These are phyloP conservation scores for Beauveria sp. DNA, from an alignment of 2,329 filamentous ascomycete genomes.

Conservation along the genomic window DNA sequence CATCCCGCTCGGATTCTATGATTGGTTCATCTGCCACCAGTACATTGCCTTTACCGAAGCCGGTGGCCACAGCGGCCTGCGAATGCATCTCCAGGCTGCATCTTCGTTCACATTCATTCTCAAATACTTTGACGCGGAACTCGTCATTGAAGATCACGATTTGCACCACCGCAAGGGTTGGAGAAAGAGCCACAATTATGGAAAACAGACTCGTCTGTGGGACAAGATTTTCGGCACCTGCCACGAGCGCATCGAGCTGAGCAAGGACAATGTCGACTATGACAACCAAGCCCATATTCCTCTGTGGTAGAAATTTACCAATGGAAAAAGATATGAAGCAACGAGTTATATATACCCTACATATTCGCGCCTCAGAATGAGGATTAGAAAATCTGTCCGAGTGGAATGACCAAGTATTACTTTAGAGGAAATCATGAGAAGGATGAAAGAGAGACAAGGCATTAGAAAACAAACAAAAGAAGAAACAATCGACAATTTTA, in stretches of 20 bases:
- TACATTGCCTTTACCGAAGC: conserved; percentile 32
- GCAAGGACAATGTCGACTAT: conserved; percentile 23
- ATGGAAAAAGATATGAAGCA: too few relatives aligned
- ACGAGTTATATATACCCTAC: too few relatives aligned
- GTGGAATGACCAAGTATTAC: too few relatives aligned
- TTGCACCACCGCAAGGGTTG: conserved; percentile 22
- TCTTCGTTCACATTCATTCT: conserved; percentile 26
- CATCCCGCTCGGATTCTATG: conserved; percentile 35
- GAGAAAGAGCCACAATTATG: conserved; percentile 28
- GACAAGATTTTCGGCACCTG: conserved; percentile 28
- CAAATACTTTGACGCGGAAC: conserved; percentile 23
- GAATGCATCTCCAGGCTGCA: conserved; percentile 25
- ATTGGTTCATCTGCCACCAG: conserved; percentile 37
- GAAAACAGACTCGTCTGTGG: conserved; percentile 29
- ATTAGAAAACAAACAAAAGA: too few relatives aligned
- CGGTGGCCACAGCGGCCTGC: conserved; percentile 29
- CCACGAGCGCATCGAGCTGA: conserved; percentile 26
- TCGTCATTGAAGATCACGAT: conserved; percentile 30
- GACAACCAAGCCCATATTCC: conserved; percentile 15
- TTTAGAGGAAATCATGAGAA: too few relatives aligned
- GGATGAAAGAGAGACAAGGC: too few relatives aligned
- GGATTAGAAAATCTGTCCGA: too few relatives aligned
- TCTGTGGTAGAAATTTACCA: background rate
- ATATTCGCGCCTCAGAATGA: too few relatives aligned
- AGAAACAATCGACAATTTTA: too few relatives aligned